Evolutionary conservation across 352 stramenopile genomes (phyloP).

Genomic region (Halophytophthora batemanensis): DNA sequence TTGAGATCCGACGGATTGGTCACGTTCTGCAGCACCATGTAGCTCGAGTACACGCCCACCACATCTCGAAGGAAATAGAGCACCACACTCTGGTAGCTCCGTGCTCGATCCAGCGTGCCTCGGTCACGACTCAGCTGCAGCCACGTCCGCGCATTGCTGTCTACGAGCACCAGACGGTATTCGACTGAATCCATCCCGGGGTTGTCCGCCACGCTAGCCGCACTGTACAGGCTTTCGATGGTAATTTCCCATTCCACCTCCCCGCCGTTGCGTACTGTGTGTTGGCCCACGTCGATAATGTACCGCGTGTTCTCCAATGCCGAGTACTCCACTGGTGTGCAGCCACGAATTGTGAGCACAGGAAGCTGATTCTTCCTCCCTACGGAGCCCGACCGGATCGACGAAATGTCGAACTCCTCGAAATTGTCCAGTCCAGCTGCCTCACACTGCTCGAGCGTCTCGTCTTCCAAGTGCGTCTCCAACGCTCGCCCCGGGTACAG

Average conservation of each 20-base stretch:
- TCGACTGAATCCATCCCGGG: conserved; percentile 56
- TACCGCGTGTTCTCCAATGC: conserved; percentile 79
- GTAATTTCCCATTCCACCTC: conserved; percentile 90
- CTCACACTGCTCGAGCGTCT: conserved; percentile 37
- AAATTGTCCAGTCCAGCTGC: conserved; percentile 64
- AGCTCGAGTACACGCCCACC: conserved; percentile 84
- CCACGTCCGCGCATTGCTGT: conserved; percentile 74
- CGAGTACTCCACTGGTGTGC: conserved; percentile 80
- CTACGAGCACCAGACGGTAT: conserved; percentile 73
- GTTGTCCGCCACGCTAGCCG: conserved; percentile 21
- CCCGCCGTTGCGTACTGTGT: conserved; percentile 83
- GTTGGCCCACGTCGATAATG: conserved; percentile 84
- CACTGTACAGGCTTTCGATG: conserved; percentile 71
- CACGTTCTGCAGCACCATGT: conserved; percentile 83
- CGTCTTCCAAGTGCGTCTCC: conserved; percentile 38
- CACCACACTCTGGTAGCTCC: conserved; percentile 83
- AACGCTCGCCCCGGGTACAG: conserved; percentile 27
- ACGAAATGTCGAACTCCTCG: conserved; percentile 71
- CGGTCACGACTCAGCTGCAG: conserved; percentile 78
- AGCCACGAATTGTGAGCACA: conserved; percentile 69
- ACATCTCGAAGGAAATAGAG: conserved; percentile 79
- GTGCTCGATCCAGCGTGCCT: conserved; percentile 63
- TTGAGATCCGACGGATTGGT: conserved; percentile 82
- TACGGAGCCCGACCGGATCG: conserved; percentile 43
- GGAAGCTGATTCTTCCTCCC: conserved; percentile 48